Percentiles rank a stretch among this genome's conserved stretches.
Evolutionary conservation across 352 stramenopile species (phyloP).

Genomic region (Elongisporangium anandrum): DNA sequence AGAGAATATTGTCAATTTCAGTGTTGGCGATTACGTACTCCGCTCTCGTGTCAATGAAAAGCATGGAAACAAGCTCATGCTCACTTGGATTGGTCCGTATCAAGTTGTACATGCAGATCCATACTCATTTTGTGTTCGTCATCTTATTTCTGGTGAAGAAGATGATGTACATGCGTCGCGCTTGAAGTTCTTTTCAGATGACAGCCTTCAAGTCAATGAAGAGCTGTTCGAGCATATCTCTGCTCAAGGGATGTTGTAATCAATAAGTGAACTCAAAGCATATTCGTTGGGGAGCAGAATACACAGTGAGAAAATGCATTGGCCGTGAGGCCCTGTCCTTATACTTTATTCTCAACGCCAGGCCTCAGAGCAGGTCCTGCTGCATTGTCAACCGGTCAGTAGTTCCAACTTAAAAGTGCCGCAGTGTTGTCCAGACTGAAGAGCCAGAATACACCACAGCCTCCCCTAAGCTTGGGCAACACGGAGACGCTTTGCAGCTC

Average conservation of each 20-base stretch:
- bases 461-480: no score
- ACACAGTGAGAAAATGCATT: no score
- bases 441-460: no score
- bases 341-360: no score
- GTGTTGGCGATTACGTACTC: conserved; percentile 4
- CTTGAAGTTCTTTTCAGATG: conserved; percentile 10
- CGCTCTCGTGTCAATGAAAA: conserved; percentile 5
- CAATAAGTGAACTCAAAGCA: no score
- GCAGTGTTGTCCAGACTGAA: no score
- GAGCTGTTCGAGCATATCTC: conserved; percentile 4
- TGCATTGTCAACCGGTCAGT: no score
- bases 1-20: conserved; percentile 4
- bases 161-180: conserved; percentile 12
- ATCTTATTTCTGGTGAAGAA: conserved; percentile 1
- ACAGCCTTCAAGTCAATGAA: conserved; percentile 8
- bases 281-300: no score
- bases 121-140: neutral
- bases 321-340: no score
- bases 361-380: no score
- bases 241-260: neutral
- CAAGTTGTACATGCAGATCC: neutral
- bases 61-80: conserved; percentile 3
- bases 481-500: no score
- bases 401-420: no score
- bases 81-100: conserved; percentile 4